A percentile compares a stretch with the other conserved stretches of the same genome.
These are phyloP conservation scores for Fusarium equiseti DNA, from an alignment of 2,329 filamentous ascomycete species.

Conservation along the genomic window DNA sequence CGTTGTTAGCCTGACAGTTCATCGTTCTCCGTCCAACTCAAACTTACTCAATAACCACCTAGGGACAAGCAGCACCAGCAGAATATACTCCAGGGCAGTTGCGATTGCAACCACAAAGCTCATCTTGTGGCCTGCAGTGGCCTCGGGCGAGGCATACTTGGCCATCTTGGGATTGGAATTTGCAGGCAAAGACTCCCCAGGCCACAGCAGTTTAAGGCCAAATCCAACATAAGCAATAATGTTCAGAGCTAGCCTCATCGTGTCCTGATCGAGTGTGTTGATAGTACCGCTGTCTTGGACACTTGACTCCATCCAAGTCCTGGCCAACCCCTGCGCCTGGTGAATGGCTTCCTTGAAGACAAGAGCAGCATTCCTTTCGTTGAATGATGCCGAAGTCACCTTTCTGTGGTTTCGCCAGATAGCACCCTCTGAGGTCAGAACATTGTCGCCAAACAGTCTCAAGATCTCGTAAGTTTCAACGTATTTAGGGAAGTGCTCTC, in stretches of 20 bases:
- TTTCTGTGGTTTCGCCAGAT: slow-evolving; percentile 81
- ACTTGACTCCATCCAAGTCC: slow-evolving; percentile 63
- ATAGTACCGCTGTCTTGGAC: slow-evolving; percentile 58
- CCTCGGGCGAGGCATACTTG: slow-evolving; percentile 62
- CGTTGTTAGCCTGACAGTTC: slow-evolving; percentile 14
- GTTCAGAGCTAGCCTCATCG: slow-evolving; percentile 71
- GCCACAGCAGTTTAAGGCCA: slow-evolving; percentile 71
- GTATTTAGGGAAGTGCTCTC: slow-evolving; percentile 74
- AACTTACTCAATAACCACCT: slow-evolving; percentile 66
- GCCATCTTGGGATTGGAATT: slow-evolving; percentile 59
- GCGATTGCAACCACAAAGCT: slow-evolving; percentile 74
- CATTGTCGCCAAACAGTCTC: slow-evolving; percentile 73
- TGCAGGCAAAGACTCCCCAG: slow-evolving; percentile 66
- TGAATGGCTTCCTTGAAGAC: slow-evolving; percentile 72
- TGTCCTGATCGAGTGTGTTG: slow-evolving; percentile 69
- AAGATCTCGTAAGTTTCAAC: slow-evolving; percentile 53
- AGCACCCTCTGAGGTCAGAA: slow-evolving; percentile 76
- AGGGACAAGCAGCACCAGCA: slow-evolving; percentile 71
- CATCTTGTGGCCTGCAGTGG: slow-evolving; percentile 68
- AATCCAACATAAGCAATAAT: slow-evolving; percentile 78
- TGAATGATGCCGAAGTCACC: slow-evolving; percentile 77
- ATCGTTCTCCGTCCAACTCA: neutral
- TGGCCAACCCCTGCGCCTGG: slow-evolving; percentile 73
- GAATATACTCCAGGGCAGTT: slow-evolving; percentile 71
- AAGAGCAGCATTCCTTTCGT: slow-evolving; percentile 78